Base-by-base conservation (phyloP, 1,139 yeast species). In the Pichia inconspicua region DNA sequence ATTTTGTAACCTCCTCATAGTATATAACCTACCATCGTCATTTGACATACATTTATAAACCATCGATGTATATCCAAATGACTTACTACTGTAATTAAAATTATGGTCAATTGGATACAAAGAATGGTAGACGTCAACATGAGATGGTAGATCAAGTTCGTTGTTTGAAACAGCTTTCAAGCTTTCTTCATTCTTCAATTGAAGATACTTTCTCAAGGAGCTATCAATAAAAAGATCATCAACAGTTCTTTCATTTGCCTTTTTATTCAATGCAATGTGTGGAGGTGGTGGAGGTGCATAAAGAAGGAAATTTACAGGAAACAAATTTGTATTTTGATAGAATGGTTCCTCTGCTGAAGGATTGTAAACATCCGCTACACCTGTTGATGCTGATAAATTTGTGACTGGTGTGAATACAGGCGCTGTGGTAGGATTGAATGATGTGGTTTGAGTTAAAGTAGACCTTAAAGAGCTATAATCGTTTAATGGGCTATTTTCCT, bases 251-350 rank as follows among this genome's bases (percentile, higher is more conserved):
- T 88, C 90, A 62, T 88, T 80, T 1, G 85, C 78, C 41, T 77
- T 75, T 53, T 84, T 67, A 5, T 82, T 81, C 10, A 77, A 66
- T 19, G 75, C 71, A 50, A 80, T 66, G 55, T 85, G 79, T 28
- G 90, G 90, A 5, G 95, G 94, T 4, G 95, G 87, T 19, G 79
- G 77, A 1, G 97, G 97, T 0, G 97, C 95, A 65, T 90, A 90
- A 44, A 89, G 67, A 65, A 90, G 96, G 61, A 87, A 86, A 59
- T 89, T 92, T 44, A 88, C 69, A 1, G 96, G 92, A 57, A 72
- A 83, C 43, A 67, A 46, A 38, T 60, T 55, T 1, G 65, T 59
- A 27, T 60, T 61, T 48, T 59, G 64, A 48, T 55, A 64, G 47
- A 60, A 64, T 6, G 59, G 55, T 7, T 58, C 64, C 35, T 60